Conservation (phyloP, 768 basidiomycete genomes). For the Tylopilus intermedius region DNA sequence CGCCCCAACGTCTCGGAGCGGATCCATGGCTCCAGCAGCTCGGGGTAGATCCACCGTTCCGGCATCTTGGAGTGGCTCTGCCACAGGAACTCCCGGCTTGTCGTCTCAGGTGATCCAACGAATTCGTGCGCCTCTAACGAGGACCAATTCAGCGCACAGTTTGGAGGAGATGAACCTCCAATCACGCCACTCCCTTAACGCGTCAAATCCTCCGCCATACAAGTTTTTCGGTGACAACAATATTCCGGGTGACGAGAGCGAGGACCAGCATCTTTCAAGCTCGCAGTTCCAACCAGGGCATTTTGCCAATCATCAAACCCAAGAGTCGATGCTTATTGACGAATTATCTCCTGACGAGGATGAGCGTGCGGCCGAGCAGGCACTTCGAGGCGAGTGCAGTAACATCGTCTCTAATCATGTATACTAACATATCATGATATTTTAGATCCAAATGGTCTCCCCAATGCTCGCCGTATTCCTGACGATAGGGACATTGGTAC, state of each 20-base stretch:
- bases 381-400: not conserved
- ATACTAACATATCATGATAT: not conserved
- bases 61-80: not conserved
- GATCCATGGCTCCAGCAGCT: too few species aligned
- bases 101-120: not conserved
- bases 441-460: not conserved
- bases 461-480: not conserved
- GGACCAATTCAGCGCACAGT: not conserved
- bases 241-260: not conserved
- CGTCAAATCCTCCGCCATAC: not conserved
- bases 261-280: not conserved
- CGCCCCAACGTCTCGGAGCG: too few species aligned
- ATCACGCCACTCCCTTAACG: not conserved
- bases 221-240: not conserved
- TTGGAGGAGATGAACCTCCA: not conserved
- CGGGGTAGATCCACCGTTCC: too few species aligned
- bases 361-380: not conserved
- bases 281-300: not conserved
- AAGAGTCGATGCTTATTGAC: not conserved
- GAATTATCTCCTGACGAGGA: not conserved
- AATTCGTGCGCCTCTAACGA: not conserved
- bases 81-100: not conserved
- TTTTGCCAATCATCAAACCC: too few species aligned
- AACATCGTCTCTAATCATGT: not conserved
- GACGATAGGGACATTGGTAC: not conserved